Base-by-base conservation (phyloP, 352 stramenopile genomes). In the Pythium aphanidermatum region DNA sequence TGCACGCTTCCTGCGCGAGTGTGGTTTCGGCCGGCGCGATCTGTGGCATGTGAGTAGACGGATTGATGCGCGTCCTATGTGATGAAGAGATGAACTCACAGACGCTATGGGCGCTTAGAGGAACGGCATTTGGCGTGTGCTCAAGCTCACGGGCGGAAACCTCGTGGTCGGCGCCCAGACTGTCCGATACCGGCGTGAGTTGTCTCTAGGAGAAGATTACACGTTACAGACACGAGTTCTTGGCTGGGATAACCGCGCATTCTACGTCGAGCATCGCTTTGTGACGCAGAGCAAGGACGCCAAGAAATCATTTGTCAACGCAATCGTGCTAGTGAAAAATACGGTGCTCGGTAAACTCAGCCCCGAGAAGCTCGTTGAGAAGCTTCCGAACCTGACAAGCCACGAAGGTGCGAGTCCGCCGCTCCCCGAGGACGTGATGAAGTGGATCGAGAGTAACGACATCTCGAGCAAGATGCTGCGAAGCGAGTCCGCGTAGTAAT, bases 271-370 rank as follows among this genome's bases (percentile, higher is more conserved):
- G 58, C 83, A 94, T 32, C 78, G 78, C 16, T 94, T 94, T 44
- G 71, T 86, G 41, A 91, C 76, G 14, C 23, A 23, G 4, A 31
- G 40, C 13, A n/a, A 14, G 1, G 58, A 61, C 25, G 32, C 44
- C 13, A 34, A 62, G 1, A 35, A 53, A 23, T 31, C 28, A n/a
- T 94, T 94, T 54, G 65, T 94, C 17, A 77, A 94, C 50, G 80
- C 80, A n/a, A 76, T 94, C 44, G 62, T 92, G 21, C 47, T 92
- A n/a, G 83, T 92, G 17, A 94, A 94, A 69, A 94, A 94, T 65
- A 83, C 55, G 4, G 80, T 92, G 34, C 38, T 94, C 14, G 83
- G 83, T 8, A 51, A 60, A n/a, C 56, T 87, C 5, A 65, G 50
- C 17, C 83, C 80, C 2, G 41, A 59, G 19, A 63, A 84, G 35